phyloP scores from a whole-genome alignment of 2,329 filamentous ascomycete species.

The Trichophyton simii region DNA sequence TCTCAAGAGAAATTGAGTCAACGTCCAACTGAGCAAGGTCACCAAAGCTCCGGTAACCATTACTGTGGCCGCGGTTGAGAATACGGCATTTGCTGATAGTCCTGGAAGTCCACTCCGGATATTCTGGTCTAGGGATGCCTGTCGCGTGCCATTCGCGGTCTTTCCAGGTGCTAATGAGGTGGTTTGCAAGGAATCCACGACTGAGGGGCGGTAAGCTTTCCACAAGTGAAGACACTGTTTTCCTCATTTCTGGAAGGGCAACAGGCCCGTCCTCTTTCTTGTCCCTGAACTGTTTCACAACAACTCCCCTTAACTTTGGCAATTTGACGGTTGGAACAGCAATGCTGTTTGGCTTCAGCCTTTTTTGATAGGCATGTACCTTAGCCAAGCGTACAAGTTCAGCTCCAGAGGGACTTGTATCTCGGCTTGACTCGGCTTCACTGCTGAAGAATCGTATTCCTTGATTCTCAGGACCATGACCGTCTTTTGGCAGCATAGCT shows the following conservation, averaged over 20 bases:
- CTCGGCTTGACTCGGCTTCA: background rate
- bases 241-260: background rate
- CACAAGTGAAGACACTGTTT: background rate
- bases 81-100: constrained; percentile 5
- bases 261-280: background rate
- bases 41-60: constrained; percentile 9
- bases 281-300: background rate
- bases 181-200: background rate
- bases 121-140: background rate
- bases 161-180: background rate
- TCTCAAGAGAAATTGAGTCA: constrained; percentile 6
- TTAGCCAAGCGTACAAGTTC: background rate
- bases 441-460: background rate
- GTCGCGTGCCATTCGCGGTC: background rate
- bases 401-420: background rate
- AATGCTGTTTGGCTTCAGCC: background rate
- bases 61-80: constrained; percentile 6
- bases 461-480: background rate
- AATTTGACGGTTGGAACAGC: background rate
- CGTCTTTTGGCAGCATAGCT: background rate
- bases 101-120: constrained; percentile 4
- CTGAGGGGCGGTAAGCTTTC: background rate
- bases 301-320: background rate
- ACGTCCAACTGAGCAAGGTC: constrained; percentile 9
- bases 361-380: background rate